Evolutionary conservation across 169 alveolate genomes (phyloP), one percentile per base, ranked within the genome.

Genomic region (Amoebophrya sp.): DNA sequence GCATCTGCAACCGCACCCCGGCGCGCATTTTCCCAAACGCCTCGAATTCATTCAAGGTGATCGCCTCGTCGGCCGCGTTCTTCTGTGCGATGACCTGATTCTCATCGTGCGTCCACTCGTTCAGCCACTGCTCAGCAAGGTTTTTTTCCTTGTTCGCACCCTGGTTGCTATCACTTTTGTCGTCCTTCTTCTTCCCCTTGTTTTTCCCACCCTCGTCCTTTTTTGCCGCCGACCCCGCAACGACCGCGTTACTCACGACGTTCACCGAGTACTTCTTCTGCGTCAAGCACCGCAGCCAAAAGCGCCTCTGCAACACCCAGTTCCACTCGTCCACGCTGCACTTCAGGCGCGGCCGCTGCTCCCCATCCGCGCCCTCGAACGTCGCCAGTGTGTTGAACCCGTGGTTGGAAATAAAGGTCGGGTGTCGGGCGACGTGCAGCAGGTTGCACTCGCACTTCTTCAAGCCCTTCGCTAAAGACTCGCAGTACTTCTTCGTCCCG

Each of bases 81-180:
- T 90, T 90, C 53, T 23, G 35, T n/a, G 92, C 92, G 38, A 90
- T 90, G 10, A 38, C 92, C 39, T 32, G 40, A 39, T 90, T 90
- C 53, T 90, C 92, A 14, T 90, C 47, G 89, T 53, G 89, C 89
- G 40, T 40, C 92, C 92, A 90, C 25, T 39, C 7, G 47, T 14
- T 29, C 0, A 90, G 23, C 14, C n/a, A 53, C 32, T 0, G 14
- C 23, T 53, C 47, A 0, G 32, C 40, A 0, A 40, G 29, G 29
- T 0, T 1, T 25, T 33, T 35, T 25, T n/a, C n/a, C n/a, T n/a
- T n/a, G n/a, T n/a, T n/a, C n/a, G n/a, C n/a, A n/a, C n/a, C n/a
- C n/a, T n/a, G n/a, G n/a, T n/a, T n/a, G n/a, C n/a, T n/a, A n/a
- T n/a, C n/a, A n/a, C n/a, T n/a, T n/a, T n/a, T n/a, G n/a, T n/a